A percentile compares a stretch with the other conserved stretches of the same genome.
Conservation (phyloP, 352 stramenopile species). For the Pythium vanterpoolii region DNA sequence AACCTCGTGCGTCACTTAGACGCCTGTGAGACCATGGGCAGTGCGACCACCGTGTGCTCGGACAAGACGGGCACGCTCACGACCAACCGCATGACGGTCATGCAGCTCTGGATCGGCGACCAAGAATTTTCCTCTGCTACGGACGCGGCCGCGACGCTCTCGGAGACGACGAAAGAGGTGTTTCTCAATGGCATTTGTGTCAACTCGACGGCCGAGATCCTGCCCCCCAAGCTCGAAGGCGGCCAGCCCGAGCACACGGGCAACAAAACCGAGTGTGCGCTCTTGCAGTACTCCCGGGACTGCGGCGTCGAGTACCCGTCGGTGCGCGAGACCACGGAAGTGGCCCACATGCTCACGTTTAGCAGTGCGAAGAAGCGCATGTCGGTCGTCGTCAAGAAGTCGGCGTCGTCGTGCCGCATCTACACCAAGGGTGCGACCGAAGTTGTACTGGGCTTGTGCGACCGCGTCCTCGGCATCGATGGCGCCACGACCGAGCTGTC, state of each 20-base stretch:
- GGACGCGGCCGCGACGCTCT: conserved; percentile 46
- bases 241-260: conserved; percentile 44
- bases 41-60: conserved; percentile 95
- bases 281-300: conserved; percentile 69
- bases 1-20: conserved; percentile 97
- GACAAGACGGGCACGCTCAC: conserved; percentile 97
- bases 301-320: conserved; percentile 52
- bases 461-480: conserved; percentile 53
- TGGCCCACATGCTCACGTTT: conserved; percentile 81
- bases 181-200: conserved; percentile 51
- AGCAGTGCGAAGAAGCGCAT: conserved; percentile 46
- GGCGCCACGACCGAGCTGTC: conserved; percentile 58
- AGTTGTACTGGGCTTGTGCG: conserved; percentile 70
- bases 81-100: conserved; percentile 97
- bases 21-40: conserved; percentile 97
- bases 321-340: conserved; percentile 41
- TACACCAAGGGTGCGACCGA: conserved; percentile 79
- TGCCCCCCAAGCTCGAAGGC: conserved; percentile 51
- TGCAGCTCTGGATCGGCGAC: conserved; percentile 78
- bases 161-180: conserved; percentile 30
- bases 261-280: conserved; percentile 83
- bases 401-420: conserved; percentile 48
- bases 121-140: conserved; percentile 40
- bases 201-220: conserved; percentile 55
- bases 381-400: conserved; percentile 41